Evolutionary conservation across 169 alveolate genomes (phyloP), one percentile per base, ranked within the genome.

Genomic region (Eimeria nieschulzi): DNA sequence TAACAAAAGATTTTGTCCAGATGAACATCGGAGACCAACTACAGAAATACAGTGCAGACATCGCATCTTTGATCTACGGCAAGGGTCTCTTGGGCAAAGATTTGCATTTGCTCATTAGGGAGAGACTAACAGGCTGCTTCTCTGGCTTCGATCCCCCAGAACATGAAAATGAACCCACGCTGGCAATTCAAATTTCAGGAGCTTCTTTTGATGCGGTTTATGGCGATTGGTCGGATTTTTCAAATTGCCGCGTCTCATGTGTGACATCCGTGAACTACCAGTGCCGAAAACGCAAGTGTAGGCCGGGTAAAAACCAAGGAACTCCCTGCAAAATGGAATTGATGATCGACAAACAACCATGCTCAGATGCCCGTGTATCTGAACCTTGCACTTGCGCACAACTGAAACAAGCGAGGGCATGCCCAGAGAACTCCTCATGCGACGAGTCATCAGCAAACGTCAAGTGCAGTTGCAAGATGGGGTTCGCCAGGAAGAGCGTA

Each of bases 311-410:
- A n/a, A 66, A 21, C 39, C 0, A 25, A 9, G 75, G 75, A 12
- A 25, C 7, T 8, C 15, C 26, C 1, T 66, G 75, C 26, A 66
- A 12, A 66, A 12, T n/a, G 39, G 75, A 66, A 25, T 9, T 1
- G 13, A 66, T 66, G 75, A 25, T 66, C 39, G 75, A 66, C 75
- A 66, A 66, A 21, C 6, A 66, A n/a, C 75, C 75, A 12, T 66
- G 75, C 75, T 12, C 75, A 21, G 75, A 66, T 25, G 13, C 75
- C 75, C 0, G 1, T 9, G 75, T 66, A 9, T 12, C 75, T 19
- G 2, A 5, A 9, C 39, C 75, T 9, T 66, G 75, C 75, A 66
- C 75, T 1, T 66, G 75, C 33, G 39, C 0, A 9, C 13, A 66
- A 12, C 0, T 66, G 1, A n/a, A 9, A 0, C 39, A 12, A 17